phyloP scores from a whole-genome alignment of 2,329 filamentous ascomycete genomes.

The Orbilia oligospora region DNA sequence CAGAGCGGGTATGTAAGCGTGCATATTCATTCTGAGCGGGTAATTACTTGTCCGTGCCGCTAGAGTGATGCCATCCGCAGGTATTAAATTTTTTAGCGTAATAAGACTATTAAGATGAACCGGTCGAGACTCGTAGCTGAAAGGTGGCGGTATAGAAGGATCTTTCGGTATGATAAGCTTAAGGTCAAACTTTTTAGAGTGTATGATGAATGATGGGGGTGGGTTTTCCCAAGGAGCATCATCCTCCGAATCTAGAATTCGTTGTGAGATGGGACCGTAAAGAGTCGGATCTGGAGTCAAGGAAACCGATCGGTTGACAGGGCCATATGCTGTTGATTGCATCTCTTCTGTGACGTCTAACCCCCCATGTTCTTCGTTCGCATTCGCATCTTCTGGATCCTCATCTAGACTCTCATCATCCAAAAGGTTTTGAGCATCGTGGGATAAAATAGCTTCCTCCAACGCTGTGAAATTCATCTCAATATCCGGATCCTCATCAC shows the following conservation, averaged over 20 bases:
- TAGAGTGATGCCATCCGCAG: conserved; percentile 47
- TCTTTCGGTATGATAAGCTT: conserved; percentile 40
- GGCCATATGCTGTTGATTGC: conserved; percentile 44
- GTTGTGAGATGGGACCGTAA: background rate
- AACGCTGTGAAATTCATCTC: conserved; percentile 39
- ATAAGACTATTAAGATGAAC: conserved; percentile 36
- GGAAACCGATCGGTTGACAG: conserved; percentile 6
- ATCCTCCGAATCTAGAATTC: background rate
- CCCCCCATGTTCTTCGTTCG: background rate
- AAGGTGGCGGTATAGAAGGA: background rate
- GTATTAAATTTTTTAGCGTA: conserved; percentile 49
- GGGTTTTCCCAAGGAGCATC: conserved; percentile 49
- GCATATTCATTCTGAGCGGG: conserved; percentile 71
- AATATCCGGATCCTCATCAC: conserved; percentile 26
- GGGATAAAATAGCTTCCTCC: conserved; percentile 24
- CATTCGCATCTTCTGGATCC: background rate
- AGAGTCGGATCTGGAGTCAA: background rate
- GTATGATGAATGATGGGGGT: conserved; percentile 43
- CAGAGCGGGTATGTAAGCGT: conserved; percentile 77
- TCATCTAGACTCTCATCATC: conserved; percentile 74
- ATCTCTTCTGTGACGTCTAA: conserved; percentile 31
- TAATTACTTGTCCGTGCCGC: conserved; percentile 42
- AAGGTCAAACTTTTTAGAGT: conserved; percentile 53
- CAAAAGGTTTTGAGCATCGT: conserved; percentile 62
- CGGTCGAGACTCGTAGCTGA: background rate